Evolutionary conservation across 116 monocot genomes (phyloP).

Genomic region (Trichopus zeylanicus): DNA sequence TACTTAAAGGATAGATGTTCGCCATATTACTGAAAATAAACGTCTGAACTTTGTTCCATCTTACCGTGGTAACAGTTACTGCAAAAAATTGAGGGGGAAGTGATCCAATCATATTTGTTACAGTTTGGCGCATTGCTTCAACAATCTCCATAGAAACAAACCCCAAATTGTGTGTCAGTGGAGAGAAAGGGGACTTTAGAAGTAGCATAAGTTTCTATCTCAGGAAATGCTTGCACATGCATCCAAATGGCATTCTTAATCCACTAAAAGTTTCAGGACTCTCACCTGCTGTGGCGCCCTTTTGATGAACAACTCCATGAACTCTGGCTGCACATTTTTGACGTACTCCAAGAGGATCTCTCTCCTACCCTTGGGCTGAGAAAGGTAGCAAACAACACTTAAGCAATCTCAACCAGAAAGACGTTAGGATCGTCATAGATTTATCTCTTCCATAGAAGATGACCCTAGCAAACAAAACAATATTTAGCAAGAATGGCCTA

Average conservation of each 20-base stretch:
- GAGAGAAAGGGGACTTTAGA: too few relatives aligned
- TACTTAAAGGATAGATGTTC: too few relatives aligned
- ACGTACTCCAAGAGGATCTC: slow-evolving; percentile 93
- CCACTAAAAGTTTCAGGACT: background rate
- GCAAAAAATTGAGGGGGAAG: slow-evolving; percentile 96
- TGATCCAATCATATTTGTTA: slow-evolving; percentile 93
- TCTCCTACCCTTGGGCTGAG: slow-evolving; percentile 65
- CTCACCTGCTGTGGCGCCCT: slow-evolving; percentile 73
- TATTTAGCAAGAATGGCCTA: too few relatives aligned
- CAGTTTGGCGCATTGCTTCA: slow-evolving; percentile 96
- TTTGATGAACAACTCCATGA: slow-evolving; percentile 83
- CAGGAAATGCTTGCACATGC: too few relatives aligned
- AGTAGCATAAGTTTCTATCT: too few relatives aligned
- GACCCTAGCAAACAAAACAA: too few relatives aligned
- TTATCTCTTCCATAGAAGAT: background rate
- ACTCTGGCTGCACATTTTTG: slow-evolving; percentile 82
- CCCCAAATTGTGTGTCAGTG: too few relatives aligned
- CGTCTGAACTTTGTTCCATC: too few relatives aligned
- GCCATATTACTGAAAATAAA: too few relatives aligned
- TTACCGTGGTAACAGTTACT: slow-evolving; percentile 80
- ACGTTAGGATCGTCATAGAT: background rate
- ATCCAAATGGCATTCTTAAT: background rate
- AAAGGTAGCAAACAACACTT: background rate
- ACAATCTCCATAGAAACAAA: too few relatives aligned
- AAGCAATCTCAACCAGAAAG: background rate